These are phyloP conservation scores for Ophiocordyceps polyrhachis-furcata DNA, from an alignment of 2,329 filamentous ascomycete species.

Conservation along the genomic window DNA sequence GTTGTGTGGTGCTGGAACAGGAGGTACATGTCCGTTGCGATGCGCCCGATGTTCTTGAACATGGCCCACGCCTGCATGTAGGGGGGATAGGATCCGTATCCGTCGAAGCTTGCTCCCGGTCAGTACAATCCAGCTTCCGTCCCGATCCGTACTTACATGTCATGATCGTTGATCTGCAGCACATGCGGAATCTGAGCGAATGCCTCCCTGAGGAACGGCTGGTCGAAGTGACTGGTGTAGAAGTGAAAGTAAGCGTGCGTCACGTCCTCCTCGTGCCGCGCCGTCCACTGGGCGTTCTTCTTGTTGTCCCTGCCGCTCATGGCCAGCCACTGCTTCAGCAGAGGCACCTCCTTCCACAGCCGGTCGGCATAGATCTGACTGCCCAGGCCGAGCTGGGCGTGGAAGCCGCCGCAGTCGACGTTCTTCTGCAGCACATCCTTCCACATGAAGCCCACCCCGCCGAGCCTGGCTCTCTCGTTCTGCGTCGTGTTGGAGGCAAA, in stretches of 20 bases:
- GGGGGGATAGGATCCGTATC: conserved; percentile 90
- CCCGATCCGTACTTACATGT: conserved; percentile 53
- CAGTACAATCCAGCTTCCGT: not conserved
- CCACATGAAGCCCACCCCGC: conserved; percentile 93
- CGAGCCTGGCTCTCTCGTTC: conserved; percentile 68
- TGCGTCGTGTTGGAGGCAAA: conserved; percentile 77
- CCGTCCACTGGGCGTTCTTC: conserved; percentile 81
- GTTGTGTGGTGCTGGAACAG: conserved; percentile 98
- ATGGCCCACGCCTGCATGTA: conserved; percentile 97
- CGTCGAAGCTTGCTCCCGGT: conserved; percentile 53
- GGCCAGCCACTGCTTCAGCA: conserved; percentile 85
- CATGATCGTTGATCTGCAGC: conserved; percentile 85
- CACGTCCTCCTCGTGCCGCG: conserved; percentile 87
- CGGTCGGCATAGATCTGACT: conserved; percentile 93
- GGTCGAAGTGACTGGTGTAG: conserved; percentile 96
- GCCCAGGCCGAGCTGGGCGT: conserved; percentile 78
- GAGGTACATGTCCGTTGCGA: conserved; percentile 94
- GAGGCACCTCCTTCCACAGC: conserved; percentile 87
- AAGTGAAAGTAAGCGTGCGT: conserved; percentile 97
- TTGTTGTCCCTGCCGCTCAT: conserved; percentile 87
- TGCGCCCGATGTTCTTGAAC: conserved; percentile 93
- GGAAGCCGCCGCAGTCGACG: conserved; percentile 86
- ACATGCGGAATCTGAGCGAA: conserved; percentile 96
- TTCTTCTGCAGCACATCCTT: conserved; percentile 98
- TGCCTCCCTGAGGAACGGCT: conserved; percentile 81